Evolutionary conservation across 2,329 filamentous ascomycete genomes (phyloP).

Genomic region (Ramichloridium luteum): DNA sequence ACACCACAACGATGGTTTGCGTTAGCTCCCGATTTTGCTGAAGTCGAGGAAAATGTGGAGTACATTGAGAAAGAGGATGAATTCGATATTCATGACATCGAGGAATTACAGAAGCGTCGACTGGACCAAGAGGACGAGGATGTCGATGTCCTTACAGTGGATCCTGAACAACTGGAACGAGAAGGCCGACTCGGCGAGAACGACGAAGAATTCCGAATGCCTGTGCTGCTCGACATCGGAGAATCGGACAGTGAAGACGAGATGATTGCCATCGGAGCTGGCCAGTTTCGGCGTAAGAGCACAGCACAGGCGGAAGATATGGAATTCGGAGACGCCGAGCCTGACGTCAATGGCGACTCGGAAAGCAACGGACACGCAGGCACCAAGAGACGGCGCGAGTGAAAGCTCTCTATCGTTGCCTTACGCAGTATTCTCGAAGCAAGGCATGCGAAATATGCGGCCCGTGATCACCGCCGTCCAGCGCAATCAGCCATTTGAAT

Average conservation of each 20-base stretch:
- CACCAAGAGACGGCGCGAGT: constrained; percentile 15
- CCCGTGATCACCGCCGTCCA: background rate
- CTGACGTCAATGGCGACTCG: constrained; percentile 11
- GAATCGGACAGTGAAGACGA: constrained; percentile 96
- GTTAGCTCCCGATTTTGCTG: constrained; percentile 87
- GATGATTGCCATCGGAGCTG: constrained; percentile 52
- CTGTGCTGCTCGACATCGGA: constrained; percentile 80
- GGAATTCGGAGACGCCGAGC: constrained; percentile 25
- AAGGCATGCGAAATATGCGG: background rate
- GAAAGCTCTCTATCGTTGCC: constrained; percentile 4
- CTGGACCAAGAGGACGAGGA: constrained; percentile 88
- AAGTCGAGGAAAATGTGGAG: constrained; percentile 96
- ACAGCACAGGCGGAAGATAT: constrained; percentile 35
- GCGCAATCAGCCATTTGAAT: too few relatives aligned
- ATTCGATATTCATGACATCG: constrained; percentile 92
- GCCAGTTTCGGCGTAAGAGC: constrained; percentile 79
- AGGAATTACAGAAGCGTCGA: constrained; percentile 83
- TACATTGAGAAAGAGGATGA: constrained; percentile 94
- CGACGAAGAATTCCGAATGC: constrained; percentile 62
- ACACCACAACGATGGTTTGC: constrained; percentile 96
- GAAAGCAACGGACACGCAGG: constrained; percentile 14
- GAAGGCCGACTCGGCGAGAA: constrained; percentile 29
- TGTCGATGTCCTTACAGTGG: constrained; percentile 74
- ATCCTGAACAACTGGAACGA: constrained; percentile 39
- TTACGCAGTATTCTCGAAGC: background rate